Percentiles rank a stretch among this genome's conserved stretches.
phyloP scores from a whole-genome alignment of 139 green algal genomes.

The Chlorella vulgaris region DNA sequence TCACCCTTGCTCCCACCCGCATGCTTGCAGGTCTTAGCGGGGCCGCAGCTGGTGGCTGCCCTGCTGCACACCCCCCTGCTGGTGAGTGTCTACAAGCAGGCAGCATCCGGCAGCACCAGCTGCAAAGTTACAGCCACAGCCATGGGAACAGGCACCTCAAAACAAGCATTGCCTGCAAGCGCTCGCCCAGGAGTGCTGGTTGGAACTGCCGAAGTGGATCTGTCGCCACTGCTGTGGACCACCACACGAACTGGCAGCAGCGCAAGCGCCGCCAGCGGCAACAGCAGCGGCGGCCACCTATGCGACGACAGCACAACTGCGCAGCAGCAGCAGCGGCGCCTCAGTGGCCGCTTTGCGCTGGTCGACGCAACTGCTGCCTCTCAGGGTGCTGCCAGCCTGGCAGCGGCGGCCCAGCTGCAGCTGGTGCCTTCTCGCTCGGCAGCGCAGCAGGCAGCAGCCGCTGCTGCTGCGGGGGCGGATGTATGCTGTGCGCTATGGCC shows the following conservation, averaged over 20 bases:
- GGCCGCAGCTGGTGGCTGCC: neutral
- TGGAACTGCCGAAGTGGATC: constrained; percentile 5
- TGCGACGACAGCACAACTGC: neutral
- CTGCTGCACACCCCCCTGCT: constrained; percentile 3
- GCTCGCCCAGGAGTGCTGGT: constrained; percentile 1
- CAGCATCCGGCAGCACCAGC: neutral
- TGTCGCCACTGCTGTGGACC: constrained; percentile 5
- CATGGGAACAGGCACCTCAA: neutral
- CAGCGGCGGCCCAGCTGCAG: neutral
- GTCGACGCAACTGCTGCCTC: neutral
- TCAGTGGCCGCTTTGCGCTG: neutral
- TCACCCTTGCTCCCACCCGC: neutral
- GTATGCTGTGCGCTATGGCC: neutral
- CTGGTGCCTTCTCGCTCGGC: neutral
- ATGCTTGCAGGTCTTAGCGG: constrained; percentile 5
- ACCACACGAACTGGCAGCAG: neutral
- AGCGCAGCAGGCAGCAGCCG: constrained; percentile 14
- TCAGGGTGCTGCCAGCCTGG: constrained; percentile 14
- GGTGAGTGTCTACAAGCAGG: constrained; percentile 27
- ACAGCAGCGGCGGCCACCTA: neutral
- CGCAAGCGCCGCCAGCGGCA: neutral
- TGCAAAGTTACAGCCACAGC: neutral
- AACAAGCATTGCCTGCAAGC: neutral
- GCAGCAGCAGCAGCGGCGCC: neutral
- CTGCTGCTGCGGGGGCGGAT: neutral